Evolutionary conservation across 2,329 filamentous ascomycete species (phyloP).

Genomic region (Xylariales sp.): DNA sequence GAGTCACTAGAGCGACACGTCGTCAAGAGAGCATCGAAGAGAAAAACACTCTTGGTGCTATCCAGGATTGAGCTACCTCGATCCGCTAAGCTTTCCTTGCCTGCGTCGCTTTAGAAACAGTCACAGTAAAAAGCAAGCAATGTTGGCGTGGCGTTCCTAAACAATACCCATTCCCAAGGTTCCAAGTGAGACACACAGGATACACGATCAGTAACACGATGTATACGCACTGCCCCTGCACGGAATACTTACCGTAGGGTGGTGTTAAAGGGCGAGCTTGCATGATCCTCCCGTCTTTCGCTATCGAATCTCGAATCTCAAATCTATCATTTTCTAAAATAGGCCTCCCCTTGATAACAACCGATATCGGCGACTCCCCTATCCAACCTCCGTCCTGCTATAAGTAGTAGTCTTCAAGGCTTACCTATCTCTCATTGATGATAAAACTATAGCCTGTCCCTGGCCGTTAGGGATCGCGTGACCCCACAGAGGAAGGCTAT

Average conservation of each 20-base stretch:
- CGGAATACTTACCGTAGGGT: conserved; percentile 22
- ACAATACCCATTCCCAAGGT: too few species aligned
- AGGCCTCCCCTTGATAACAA: not conserved
- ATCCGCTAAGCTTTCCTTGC: too few species aligned
- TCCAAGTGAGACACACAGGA: not conserved
- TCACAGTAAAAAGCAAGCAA: too few species aligned
- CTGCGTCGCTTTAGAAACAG: too few species aligned
- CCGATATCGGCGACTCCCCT: conserved; percentile 25
- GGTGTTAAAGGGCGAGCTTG: conserved; percentile 3
- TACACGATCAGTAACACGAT: not conserved
- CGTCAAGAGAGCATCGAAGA: too few species aligned
- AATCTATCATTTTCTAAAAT: conserved; percentile 16
- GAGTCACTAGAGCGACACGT: too few species aligned
- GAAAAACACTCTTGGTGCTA: not conserved
- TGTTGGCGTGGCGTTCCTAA: too few species aligned
- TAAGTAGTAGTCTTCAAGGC: too few species aligned
- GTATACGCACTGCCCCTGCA: conserved; percentile 11
- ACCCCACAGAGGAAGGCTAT: too few species aligned
- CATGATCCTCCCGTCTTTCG: conserved; percentile 1
- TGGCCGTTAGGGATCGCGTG: not conserved
- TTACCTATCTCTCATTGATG: not conserved
- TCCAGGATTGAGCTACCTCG: not conserved
- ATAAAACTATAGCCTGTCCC: not conserved
- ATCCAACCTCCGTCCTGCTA: not conserved
- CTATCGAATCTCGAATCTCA: conserved; percentile 29